Conservation (phyloP, 2,329 filamentous ascomycete species). For the Colletotrichum spinosum region DNA sequence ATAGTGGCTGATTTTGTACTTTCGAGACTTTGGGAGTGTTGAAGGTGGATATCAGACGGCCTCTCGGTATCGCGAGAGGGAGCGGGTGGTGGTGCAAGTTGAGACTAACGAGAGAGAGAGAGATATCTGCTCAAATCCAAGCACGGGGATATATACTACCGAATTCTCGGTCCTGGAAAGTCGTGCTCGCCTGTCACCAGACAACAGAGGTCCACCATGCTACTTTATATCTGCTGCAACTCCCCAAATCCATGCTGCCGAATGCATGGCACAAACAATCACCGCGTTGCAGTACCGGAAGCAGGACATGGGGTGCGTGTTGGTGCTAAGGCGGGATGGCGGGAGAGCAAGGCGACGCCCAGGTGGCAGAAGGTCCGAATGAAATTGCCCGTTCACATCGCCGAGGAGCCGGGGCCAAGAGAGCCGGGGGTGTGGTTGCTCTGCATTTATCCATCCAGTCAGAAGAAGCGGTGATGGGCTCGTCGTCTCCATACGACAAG, state of each 20-base stretch:
- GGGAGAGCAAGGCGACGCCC: conserved; percentile 28
- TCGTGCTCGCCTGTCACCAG: not conserved
- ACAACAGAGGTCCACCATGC: conserved; percentile 11
- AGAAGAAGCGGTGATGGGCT: not conserved
- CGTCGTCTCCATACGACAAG: too few relatives aligned
- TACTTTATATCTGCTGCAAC: conserved; percentile 21
- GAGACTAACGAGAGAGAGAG: not conserved
- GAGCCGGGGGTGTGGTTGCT: conserved; percentile 1
- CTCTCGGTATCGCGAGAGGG: not conserved
- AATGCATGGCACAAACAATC: not conserved
- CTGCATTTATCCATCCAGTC: conserved; percentile 36
- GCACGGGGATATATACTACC: conserved; percentile 25
- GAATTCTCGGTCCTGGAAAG: not conserved
- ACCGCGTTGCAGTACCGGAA: not conserved
- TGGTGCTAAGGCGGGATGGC: conserved; percentile 30
- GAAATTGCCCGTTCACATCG: conserved; percentile 16
- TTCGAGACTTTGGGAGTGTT: not conserved
- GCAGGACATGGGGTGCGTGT: not conserved
- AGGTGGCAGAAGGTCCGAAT: conserved; percentile 37
- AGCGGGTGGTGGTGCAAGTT: not conserved
- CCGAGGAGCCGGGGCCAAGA: conserved; percentile 23
- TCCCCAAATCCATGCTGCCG: not conserved
- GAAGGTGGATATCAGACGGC: not conserved
- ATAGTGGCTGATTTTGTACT: conserved; percentile 3
- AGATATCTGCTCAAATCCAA: conserved; percentile 12